Base-by-base conservation (phyloP, 2,329 filamentous ascomycete species). In the Trichoderma semiorbis region DNA sequence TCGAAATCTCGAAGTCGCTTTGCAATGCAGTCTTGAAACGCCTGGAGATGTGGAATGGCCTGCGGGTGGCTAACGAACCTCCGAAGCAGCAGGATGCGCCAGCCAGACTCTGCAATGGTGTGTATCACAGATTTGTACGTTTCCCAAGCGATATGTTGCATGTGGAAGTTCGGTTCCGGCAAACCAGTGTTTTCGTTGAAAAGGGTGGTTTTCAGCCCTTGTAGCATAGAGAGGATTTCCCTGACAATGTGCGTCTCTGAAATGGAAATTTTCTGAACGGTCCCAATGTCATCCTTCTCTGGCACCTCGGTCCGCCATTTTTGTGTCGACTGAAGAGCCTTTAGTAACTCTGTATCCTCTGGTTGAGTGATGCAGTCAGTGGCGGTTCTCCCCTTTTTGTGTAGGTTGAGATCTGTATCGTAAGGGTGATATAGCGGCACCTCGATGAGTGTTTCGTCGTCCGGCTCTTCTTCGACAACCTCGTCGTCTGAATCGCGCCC, bases 181-280 rank as follows among this genome's bases (percentile, higher is more conserved):
- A 7, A 78, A 74, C 16, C 82, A 83, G 63, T 84, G 77, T 4
- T 75, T 26, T 72, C 63, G 70, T 82, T 83, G 76, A 95, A 97
- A 1, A 97, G 78, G 2, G 90, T 91, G 3, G 92, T 95, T 7
- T 90, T 87, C 5, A 96, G 83, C 0, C 95, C 95, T 69, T 90
- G 88, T 0, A 98, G 86, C 93, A 98, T 97, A 76, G 93, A 95
- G 0, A 98, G 84, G 0, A 90, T 88, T 69, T 98, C 94, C 62
- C 94, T 89, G 30, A 95, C 83, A 12, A 91, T 84, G 74, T 95
- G 90, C 1, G 92, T 83, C 78, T 97, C 95, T 0, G 92, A 88
- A 7, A 95, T 83, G 1, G 81, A 76, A 0, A 83, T 79, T 71
- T 85, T 85, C 36, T 80, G 80, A 0, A 80, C 73, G 39, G 76